A percentile compares a stretch with the other conserved stretches of the same genome.
Conservation (phyloP, 2,329 filamentous ascomycete species). For the Colletotrichum tropicale region DNA sequence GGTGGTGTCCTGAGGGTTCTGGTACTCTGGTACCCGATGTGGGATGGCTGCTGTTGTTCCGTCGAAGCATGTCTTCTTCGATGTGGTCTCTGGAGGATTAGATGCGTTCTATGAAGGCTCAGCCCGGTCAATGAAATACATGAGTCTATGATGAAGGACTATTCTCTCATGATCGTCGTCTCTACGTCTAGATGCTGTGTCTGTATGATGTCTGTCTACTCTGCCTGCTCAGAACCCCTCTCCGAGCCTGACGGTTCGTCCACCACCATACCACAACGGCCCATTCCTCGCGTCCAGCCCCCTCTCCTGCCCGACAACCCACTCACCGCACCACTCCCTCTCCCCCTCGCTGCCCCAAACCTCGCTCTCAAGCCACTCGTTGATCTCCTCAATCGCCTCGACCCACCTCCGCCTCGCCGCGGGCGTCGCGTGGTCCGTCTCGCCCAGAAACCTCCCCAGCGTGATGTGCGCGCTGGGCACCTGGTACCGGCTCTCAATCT, state of each 20-base stretch:
- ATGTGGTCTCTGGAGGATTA: slow-evolving; percentile 6
- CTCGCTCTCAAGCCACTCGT: slow-evolving; percentile 72
- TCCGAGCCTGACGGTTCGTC: slow-evolving; percentile 68
- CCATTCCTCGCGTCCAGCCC: slow-evolving; percentile 80
- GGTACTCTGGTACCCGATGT: neutral
- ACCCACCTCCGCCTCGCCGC: slow-evolving; percentile 70
- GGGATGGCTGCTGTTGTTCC: slow-evolving; percentile 4
- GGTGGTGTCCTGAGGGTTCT: slow-evolving; percentile 14
- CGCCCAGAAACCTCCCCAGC: slow-evolving; percentile 77
- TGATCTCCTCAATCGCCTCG: slow-evolving; percentile 74
- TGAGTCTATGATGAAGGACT: slow-evolving; percentile 10
- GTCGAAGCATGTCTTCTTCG: neutral
- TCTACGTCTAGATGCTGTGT: neutral
- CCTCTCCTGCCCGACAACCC: slow-evolving; percentile 85
- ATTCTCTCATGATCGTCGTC: neutral
- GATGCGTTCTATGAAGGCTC: slow-evolving; percentile 12
- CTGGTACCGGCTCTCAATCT: slow-evolving; percentile 79
- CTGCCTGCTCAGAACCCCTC: slow-evolving; percentile 59
- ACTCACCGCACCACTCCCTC: slow-evolving; percentile 65
- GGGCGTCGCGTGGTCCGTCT: slow-evolving; percentile 65
- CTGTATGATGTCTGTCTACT: neutral
- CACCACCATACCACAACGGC: slow-evolving; percentile 85
- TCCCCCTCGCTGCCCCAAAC: slow-evolving; percentile 65
- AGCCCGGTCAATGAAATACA: slow-evolving; percentile 19
- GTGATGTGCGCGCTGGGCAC: slow-evolving; percentile 92